Evolutionary conservation across 768 basidiomycete genomes (phyloP).

Genomic region (Coprinopsis sp.): DNA sequence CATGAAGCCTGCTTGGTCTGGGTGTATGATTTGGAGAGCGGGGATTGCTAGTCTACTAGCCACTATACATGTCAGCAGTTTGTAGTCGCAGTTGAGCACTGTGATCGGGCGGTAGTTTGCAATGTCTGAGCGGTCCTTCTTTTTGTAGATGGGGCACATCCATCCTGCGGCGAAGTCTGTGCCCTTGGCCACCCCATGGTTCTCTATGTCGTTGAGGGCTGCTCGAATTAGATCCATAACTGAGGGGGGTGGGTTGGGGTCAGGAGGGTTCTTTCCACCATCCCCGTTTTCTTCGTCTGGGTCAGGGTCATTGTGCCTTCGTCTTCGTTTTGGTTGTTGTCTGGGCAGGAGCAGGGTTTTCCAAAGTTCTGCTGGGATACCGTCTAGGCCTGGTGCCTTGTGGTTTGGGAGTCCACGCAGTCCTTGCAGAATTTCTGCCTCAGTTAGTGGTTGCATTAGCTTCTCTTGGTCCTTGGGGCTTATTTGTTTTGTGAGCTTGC

Average conservation of each 20-base stretch:
- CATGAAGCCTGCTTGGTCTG: slow-evolving; percentile 37
- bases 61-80: slow-evolving; percentile 24
- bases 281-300: slow-evolving; percentile 18
- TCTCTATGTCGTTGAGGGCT: slow-evolving; percentile 27
- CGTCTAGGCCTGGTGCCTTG: slow-evolving; percentile 17
- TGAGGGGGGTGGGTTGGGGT: too few species aligned
- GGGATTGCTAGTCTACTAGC: slow-evolving; percentile 13
- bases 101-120: slow-evolving; percentile 33
- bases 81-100: slow-evolving; percentile 30
- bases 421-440: too few species aligned
- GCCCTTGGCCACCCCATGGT: slow-evolving; percentile 12
- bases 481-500: too few species aligned
- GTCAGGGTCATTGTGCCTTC: slow-evolving; percentile 11
- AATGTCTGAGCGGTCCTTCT: slow-evolving; percentile 27
- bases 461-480: too few species aligned
- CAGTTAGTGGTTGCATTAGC: too few species aligned
- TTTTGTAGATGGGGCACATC: slow-evolving; percentile 41
- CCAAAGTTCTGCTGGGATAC: slow-evolving; percentile 23
- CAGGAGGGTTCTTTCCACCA: slow-evolving; percentile 8
- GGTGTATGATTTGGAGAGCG: slow-evolving; percentile 22
- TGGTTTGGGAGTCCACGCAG: too few species aligned
- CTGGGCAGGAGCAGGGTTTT: slow-evolving; percentile 14
- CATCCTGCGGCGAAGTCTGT: slow-evolving; percentile 27
- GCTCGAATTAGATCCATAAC: too few species aligned
- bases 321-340: slow-evolving; percentile 1